phyloP scores from a whole-genome alignment of 306 rosid species.

The Cicer bijugum region DNA sequence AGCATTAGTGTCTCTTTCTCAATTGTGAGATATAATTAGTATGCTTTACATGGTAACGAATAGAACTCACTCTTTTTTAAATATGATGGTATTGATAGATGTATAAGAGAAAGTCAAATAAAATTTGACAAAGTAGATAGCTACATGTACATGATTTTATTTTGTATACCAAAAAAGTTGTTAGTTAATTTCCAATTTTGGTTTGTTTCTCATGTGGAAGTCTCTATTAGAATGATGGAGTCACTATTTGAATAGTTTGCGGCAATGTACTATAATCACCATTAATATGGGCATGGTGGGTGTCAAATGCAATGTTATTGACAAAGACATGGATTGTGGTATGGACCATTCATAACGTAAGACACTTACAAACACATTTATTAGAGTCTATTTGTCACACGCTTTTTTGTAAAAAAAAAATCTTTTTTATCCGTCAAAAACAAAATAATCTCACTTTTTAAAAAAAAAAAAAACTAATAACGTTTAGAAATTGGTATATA shows the following conservation, averaged over 20 bases:
- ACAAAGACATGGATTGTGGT: neutral
- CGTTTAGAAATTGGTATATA: no score
- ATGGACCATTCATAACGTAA: neutral
- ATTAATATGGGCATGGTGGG: neutral
- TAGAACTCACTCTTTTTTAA: neutral
- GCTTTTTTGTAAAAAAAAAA: no score
- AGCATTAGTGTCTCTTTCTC: neutral
- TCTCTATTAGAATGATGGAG: neutral
- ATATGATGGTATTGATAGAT: neutral
- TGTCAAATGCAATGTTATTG: neutral
- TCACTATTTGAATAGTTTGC: neutral
- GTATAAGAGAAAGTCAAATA: conserved; percentile 14
- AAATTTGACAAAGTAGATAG: neutral
- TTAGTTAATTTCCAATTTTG: neutral
- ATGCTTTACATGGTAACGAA: neutral
- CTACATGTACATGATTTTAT: neutral
- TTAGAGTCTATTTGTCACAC: no score
- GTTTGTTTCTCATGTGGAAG: neutral
- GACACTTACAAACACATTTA: neutral
- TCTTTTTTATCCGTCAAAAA: no score
- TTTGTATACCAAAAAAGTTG: neutral
- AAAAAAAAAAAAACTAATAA: no score
- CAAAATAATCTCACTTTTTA: no score
- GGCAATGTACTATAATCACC: neutral
- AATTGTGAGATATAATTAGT: neutral